Evolutionary conservation across 768 basidiomycete genomes (phyloP).

Genomic region (Lactarius vividus): DNA sequence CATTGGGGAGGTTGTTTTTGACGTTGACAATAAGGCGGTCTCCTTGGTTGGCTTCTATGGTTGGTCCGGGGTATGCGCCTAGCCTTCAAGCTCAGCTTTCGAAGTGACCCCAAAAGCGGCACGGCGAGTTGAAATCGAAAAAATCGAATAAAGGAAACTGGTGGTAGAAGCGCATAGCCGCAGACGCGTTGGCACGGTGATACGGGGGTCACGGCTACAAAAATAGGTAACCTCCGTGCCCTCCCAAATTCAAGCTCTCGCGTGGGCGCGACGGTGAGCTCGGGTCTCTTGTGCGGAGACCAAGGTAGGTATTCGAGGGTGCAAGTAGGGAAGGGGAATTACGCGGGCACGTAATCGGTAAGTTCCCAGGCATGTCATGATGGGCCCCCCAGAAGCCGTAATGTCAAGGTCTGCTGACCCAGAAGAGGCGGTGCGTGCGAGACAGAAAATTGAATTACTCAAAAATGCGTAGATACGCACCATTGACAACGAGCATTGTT

Average conservation of each 20-base stretch:
- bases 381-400: background rate
- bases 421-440: background rate
- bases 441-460: background rate
- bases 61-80: constrained; percentile 40
- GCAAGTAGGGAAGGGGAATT: background rate
- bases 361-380: background rate
- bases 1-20: constrained; percentile 35
- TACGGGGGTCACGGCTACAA: background rate
- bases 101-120: background rate
- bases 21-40: constrained; percentile 40
- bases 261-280: background rate
- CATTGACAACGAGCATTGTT: constrained; percentile 48
- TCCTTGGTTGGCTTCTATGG: constrained; percentile 39
- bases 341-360: background rate
- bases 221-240: background rate
- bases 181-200: background rate
- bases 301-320: background rate
- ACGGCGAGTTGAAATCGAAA: background rate
- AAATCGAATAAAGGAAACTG: background rate
- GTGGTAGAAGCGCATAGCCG: background rate
- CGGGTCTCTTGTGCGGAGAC: background rate
- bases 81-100: background rate
- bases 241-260: background rate
- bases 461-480: constrained; percentile 28
- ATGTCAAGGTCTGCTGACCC: background rate